Percentiles rank a stretch among this genome's conserved stretches.
These are phyloP conservation scores for Amanita molliuscula DNA, from an alignment of 768 basidiomycete species.

Conservation along the genomic window DNA sequence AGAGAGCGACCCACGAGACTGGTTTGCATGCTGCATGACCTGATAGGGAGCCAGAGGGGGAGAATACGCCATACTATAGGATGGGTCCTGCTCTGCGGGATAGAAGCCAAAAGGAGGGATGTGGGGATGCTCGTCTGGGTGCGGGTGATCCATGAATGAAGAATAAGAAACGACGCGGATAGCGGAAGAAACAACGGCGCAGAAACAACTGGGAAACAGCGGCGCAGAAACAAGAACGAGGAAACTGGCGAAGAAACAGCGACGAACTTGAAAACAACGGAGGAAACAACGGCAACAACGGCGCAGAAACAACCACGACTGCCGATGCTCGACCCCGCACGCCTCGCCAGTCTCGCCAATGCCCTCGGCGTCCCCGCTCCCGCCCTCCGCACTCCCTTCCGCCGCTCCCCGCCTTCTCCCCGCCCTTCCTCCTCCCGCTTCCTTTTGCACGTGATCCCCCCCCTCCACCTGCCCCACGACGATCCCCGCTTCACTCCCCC, in stretches of 20 bases:
- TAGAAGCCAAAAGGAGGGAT: conserved; percentile 43
- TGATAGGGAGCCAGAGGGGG: conserved; percentile 52
- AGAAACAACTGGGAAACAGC: conserved; percentile 22
- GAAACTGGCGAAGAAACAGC: too few species aligned
- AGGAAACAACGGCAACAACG: too few species aligned
- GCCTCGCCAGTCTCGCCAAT: conserved; percentile 76
- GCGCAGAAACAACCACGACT: conserved; percentile 9
- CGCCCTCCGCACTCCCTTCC: conserved; percentile 22
- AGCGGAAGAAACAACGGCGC: conserved; percentile 18
- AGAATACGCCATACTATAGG: conserved; percentile 43
- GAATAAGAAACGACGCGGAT: conserved; percentile 16
- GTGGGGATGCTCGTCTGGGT: conserved; percentile 36
- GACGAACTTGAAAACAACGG: too few species aligned
- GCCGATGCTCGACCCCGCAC: conserved; percentile 47
- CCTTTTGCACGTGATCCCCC: conserved; percentile 80
- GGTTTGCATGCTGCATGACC: conserved; percentile 41
- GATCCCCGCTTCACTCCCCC: conserved; percentile 37
- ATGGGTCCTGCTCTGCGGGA: conserved; percentile 40
- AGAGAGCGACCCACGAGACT: conserved; percentile 62
- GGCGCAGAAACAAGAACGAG: too few species aligned
- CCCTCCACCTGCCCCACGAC: conserved; percentile 55
- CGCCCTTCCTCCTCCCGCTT: conserved; percentile 47
- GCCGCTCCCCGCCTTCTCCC: conserved; percentile 23
- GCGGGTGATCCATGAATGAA: conserved; percentile 35
- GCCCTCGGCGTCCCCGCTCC: conserved; percentile 79